Percentiles rank a stretch among this genome's conserved stretches.
These are phyloP conservation scores for Ascochyta fabae DNA, from an alignment of 2,329 filamentous ascomycete species.

Conservation along the genomic window DNA sequence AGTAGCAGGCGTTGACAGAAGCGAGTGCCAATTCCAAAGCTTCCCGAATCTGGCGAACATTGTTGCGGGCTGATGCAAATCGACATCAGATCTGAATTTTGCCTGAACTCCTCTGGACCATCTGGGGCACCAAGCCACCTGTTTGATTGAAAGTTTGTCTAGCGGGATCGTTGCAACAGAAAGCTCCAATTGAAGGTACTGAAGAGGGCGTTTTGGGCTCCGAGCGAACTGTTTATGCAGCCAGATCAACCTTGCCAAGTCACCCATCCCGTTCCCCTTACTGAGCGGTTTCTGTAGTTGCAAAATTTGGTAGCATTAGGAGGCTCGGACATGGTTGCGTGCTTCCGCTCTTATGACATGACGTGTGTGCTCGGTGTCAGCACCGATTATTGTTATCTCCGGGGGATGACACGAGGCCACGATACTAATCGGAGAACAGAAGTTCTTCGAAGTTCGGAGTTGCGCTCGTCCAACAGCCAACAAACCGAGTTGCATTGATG, in stretches of 20 bases:
- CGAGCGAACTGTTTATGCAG: not conserved
- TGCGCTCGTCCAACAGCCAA: not conserved
- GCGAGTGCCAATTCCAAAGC: not conserved
- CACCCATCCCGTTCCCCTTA: not conserved
- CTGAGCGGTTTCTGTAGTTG: not conserved
- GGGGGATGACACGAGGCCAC: not conserved
- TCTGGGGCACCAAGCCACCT: not conserved
- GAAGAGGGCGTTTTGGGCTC: not conserved
- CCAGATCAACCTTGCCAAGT: not conserved
- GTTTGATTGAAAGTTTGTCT: not conserved
- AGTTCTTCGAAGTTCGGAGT: not conserved
- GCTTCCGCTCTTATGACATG: conserved; percentile 1
- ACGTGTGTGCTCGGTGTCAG: conserved; percentile 1
- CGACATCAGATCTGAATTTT: not conserved
- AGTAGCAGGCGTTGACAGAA: conserved; percentile 5
- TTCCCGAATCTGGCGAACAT: not conserved
- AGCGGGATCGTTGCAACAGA: not conserved
- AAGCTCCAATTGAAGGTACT: not conserved
- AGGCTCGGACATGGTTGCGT: not conserved
- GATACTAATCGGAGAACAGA: not conserved
- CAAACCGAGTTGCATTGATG: not conserved
- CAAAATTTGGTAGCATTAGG: not conserved
- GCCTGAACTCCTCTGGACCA: not conserved
- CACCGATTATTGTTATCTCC: conserved; percentile 1
- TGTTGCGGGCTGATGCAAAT: not conserved